phyloP scores from a whole-genome alignment of 1,284 basidiomycete genomes.

The Lentinula novae-zelandiae region DNA sequence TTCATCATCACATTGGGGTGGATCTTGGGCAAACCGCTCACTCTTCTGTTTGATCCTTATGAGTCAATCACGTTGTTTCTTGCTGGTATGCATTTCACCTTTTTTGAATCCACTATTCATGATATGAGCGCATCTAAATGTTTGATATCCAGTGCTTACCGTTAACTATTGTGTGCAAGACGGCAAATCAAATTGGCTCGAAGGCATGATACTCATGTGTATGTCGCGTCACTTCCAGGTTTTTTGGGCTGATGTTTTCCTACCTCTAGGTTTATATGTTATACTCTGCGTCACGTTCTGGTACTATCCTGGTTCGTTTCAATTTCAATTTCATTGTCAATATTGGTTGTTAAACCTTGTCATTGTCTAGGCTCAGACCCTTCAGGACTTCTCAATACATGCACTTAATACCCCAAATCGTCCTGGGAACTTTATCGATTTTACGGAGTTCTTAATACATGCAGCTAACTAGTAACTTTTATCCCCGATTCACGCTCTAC shows the following conservation, averaged over 20 bases:
- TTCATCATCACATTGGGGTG: constrained; percentile 63
- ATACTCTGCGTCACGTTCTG: constrained; percentile 63
- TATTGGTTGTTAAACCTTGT: not conserved
- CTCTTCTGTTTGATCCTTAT: constrained; percentile 77
- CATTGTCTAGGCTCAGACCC: constrained; percentile 1
- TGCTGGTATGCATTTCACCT: constrained; percentile 27
- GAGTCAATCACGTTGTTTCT: constrained; percentile 64
- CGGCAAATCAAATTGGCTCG: constrained; percentile 63
- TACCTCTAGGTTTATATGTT: constrained; percentile 48
- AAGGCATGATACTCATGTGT: constrained; percentile 56
- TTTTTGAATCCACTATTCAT: not conserved
- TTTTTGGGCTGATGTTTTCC: not conserved
- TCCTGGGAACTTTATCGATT: not conserved
- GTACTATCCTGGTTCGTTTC: constrained; percentile 50
- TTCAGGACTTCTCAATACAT: not conserved
- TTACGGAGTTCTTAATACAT: too few species aligned
- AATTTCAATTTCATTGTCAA: constrained; percentile 5
- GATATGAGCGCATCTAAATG: constrained; percentile 14
- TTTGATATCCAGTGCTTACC: constrained; percentile 41
- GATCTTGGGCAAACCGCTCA: constrained; percentile 66
- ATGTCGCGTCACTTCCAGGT: constrained; percentile 20
- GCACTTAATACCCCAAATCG: not conserved
- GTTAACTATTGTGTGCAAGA: constrained; percentile 65
- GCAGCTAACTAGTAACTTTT: too few species aligned
- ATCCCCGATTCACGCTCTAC: too few species aligned